These are phyloP conservation scores for Jamesozyma rosinii DNA, from an alignment of 805 yeast species.

Conservation along the genomic window DNA sequence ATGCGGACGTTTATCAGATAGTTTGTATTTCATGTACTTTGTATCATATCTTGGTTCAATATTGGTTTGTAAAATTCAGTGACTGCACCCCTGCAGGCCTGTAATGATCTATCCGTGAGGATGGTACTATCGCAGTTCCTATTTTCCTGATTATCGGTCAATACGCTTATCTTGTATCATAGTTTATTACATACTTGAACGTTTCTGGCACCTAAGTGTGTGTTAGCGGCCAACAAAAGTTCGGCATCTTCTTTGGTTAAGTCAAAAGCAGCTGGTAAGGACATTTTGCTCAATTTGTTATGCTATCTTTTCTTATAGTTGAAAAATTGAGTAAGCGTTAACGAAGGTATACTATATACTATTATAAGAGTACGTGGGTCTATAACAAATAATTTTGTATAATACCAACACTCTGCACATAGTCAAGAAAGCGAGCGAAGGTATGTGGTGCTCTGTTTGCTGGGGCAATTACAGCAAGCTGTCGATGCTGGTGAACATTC, in stretches of 20 bases:
- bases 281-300: conserved; percentile 39
- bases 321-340: not conserved
- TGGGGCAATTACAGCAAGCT: not conserved
- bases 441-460: not conserved
- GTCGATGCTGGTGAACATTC: not conserved
- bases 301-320: conserved; percentile 2
- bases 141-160: not conserved
- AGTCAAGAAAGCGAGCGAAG: not conserved
- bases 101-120: too few relatives aligned
- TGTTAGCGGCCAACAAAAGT: conserved; percentile 98
- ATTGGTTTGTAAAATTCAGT: too few relatives aligned
- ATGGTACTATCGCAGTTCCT: not conserved
- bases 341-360: not conserved
- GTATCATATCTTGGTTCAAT: too few relatives aligned
- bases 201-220: conserved; percentile 99
- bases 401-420: not conserved
- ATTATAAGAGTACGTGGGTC: not conserved
- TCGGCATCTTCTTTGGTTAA: conserved; percentile 98
- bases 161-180: not conserved
- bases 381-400: too few relatives aligned
- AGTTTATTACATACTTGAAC: conserved; percentile 71
- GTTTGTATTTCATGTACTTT: too few relatives aligned
- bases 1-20: too few relatives aligned
- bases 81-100: too few relatives aligned
- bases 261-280: conserved; percentile 81